Evolutionary conservation across 352 stramenopile genomes (phyloP), one percentile per base, ranked within the genome.

Genomic region (Globisporangium middletonii): DNA sequence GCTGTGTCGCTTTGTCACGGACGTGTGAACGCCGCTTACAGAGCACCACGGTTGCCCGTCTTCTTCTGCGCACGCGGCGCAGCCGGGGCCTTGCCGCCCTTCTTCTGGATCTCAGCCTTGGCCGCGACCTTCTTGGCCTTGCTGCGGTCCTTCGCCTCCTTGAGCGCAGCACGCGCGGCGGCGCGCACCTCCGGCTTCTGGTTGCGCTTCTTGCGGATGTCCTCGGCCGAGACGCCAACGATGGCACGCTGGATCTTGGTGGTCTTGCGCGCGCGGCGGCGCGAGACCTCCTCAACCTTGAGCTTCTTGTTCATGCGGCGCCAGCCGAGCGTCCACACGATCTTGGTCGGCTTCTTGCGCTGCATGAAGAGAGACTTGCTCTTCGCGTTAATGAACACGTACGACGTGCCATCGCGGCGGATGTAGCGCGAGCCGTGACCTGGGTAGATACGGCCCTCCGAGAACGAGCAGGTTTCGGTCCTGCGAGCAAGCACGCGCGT

Each of bases 241-340:
- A 99, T 98, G 45, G 94, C 96, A 88, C 96, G 92, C 78, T 98
- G 94, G 65, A 98, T 89, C 85, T 98, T 98, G 71, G 91, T 97
- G 57, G 92, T 89, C 76, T 97, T 95, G 71, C 95, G 95, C 68
- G 77, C 92, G 55, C 88, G 84, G 71, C 86, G 83, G 69, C 85
- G 82, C 27, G 76, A 49, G 49, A 90, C 57, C 66, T 96, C 86
- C 72, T 96, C 86, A 50, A 94, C 81, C 71, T 98, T 96, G 72
- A 97, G 95, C 91, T 99, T 99, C 89, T 99, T 99, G 94, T 99
- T 98, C 77, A 98, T 96, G 71, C 95, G 93, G 72, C 97, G 92
- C 97, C 97, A 99, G 61, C 77, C 82, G 61, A 91, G 84, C 59
- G 97, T 99, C 97, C 97, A 99, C 60, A 98, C 92, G 63, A 99